Percentiles rank a stretch among this genome's conserved stretches.
These are phyloP conservation scores for Saccharomycodes ludwigii DNA, from an alignment of 805 yeast species.

Conservation along the genomic window DNA sequence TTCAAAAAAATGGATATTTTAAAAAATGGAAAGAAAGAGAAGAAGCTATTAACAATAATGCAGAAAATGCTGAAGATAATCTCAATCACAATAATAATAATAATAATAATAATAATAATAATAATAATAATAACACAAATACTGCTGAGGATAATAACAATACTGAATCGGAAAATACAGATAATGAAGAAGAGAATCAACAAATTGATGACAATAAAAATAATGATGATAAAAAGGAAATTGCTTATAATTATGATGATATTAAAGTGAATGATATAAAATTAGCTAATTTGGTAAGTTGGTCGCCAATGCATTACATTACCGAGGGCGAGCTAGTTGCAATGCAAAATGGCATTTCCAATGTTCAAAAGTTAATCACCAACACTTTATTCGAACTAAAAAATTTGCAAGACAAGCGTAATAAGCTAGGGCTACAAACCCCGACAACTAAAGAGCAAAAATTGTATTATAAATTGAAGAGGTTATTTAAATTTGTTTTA, in stretches of 20 bases:
- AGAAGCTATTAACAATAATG: constrained; percentile 2
- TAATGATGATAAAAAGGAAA: constrained; percentile 6
- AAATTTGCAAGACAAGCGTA: constrained; percentile 30
- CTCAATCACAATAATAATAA: not conserved
- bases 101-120: not conserved
- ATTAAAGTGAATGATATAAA: constrained; percentile 14
- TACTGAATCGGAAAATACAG: constrained; percentile 11
- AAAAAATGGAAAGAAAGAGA: constrained; percentile 16
- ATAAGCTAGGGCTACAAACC: constrained; percentile 23
- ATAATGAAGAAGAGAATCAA: constrained; percentile 4
- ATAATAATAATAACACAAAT: constrained; percentile 6
- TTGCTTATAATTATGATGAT: constrained; percentile 3
- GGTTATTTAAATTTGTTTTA: constrained; percentile 34
- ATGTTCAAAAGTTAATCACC: constrained; percentile 27
- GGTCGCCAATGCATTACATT: constrained; percentile 37
- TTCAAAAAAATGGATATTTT: constrained; percentile 39
- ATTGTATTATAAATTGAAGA: constrained; percentile 30
- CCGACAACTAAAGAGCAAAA: constrained; percentile 29
- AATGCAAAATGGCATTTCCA: constrained; percentile 29
- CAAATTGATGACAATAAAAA: not conserved
- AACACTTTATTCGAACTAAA: constrained; percentile 36
- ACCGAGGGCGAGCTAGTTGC: constrained; percentile 43
- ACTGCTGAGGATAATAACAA: constrained; percentile 3
- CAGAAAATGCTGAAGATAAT: not conserved
- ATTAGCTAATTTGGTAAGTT: constrained; percentile 31